phyloP scores from a whole-genome alignment of 371 early-diverging fungal species.

The Circinella umbellata region DNA sequence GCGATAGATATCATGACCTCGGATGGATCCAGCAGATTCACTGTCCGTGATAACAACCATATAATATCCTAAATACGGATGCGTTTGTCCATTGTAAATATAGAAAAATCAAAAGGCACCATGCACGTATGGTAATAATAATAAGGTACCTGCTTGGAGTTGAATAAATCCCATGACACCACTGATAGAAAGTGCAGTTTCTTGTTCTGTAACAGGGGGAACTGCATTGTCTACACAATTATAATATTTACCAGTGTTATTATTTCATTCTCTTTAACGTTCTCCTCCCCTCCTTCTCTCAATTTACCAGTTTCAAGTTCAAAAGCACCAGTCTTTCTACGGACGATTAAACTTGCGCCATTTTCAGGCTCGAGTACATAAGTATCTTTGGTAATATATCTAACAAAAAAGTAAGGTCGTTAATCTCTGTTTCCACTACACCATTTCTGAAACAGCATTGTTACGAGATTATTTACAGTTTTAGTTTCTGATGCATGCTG shows the following conservation, averaged over 20 bases:
- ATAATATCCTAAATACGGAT: slow-evolving; percentile 27
- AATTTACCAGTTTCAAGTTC: slow-evolving; percentile 31
- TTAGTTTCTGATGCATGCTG: slow-evolving; percentile 23
- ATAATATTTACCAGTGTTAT: neutral
- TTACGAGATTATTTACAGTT: slow-evolving; percentile 13
- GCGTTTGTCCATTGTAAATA: slow-evolving; percentile 1
- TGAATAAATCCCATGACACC: slow-evolving; percentile 36
- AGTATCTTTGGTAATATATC: slow-evolving; percentile 27
- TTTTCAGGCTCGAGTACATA: slow-evolving; percentile 27
- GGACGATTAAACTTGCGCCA: slow-evolving; percentile 20
- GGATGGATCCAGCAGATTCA: slow-evolving; percentile 65
- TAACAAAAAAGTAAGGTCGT: neutral
- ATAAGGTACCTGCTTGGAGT: slow-evolving; percentile 27
- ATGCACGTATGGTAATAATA: neutral
- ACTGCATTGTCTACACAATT: slow-evolving; percentile 22
- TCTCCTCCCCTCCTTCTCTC: neutral
- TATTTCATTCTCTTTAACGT: neutral
- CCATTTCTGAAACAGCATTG: too few relatives aligned
- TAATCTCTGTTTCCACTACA: neutral
- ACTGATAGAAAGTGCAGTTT: slow-evolving; percentile 22
- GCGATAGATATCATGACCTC: slow-evolving; percentile 77
- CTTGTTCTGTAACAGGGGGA: slow-evolving; percentile 27
- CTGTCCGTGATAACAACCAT: slow-evolving; percentile 86
- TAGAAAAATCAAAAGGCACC: neutral
- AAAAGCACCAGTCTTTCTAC: slow-evolving; percentile 36